Base-by-base conservation (phyloP, 176 grass and related monocot genomes). In the Oryza meridionalis region DNA sequence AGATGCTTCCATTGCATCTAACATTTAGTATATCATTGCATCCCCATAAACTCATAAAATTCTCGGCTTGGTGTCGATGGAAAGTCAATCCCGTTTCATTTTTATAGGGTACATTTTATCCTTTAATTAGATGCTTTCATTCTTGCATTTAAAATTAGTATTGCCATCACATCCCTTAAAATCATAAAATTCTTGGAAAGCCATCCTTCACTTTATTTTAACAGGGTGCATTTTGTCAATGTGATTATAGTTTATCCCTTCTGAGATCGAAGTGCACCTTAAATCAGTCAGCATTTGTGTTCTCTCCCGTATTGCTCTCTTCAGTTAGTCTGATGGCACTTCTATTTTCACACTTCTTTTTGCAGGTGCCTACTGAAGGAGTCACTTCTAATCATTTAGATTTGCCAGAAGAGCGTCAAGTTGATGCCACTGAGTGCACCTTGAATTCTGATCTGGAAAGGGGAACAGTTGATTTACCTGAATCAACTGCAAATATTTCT, bases 331-430 rank as follows among this genome's bases (percentile, higher is more conserved):
- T 81, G 46, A 65, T 65, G 9, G 9, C 61, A 77, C 9, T 61
- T 58, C 15, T 63, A 0, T 69, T 74, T 72, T 64, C 12, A 24
- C 69, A 35, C 16, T 75, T 69, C 37, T 67, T 78, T 76, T 66
- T 27, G 12, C 79, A 94, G 92, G 79, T 81, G 35, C 81, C 11
- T 22, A 21, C 32, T 83, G 65, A 88, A 84, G 88, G 70, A 80
- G 83, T 70, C 29, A 75, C 32, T 84, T 83, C 25, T 76, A 62
- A 55, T 85, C 64, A 82, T 85, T 77, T 70, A 79, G 64, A 83
- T 79, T n/a, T 61, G 47, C 85, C 59, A 25, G 67, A 86, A 73
- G 59, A 63, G 81, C 21, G 19, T 26, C 70, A 35, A n/a, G 72
- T 76, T 50, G 53, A 82, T 78, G 68, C 38, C 43, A 77, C 70